Conservation (phyloP, 768 basidiomycete genomes). For the Auricularia sp. region DNA sequence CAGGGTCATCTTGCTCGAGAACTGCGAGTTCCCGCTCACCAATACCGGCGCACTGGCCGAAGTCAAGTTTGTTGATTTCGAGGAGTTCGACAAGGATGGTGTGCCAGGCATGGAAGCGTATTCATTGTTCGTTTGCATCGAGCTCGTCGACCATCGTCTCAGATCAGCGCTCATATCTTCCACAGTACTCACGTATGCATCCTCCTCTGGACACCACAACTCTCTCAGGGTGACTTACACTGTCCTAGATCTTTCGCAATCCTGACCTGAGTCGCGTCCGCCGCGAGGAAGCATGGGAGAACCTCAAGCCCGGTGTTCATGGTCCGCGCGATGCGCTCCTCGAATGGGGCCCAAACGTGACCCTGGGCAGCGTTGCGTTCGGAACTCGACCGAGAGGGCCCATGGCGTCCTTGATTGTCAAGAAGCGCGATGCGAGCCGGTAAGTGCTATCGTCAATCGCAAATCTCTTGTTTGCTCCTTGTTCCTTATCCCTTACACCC, state of each 20-base stretch:
- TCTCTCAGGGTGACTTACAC: neutral
- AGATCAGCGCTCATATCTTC: neutral
- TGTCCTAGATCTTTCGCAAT: neutral
- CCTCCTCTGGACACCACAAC: neutral
- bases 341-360: neutral
- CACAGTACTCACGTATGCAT: neutral
- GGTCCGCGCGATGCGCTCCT: neutral
- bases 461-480: neutral
- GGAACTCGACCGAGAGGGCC: conserved; percentile 42
- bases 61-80: neutral
- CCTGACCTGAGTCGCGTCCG: neutral
- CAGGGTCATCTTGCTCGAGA: neutral
- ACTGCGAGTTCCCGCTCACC: neutral
- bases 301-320: neutral
- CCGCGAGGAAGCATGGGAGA: neutral
- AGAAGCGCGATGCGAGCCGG: conserved; percentile 53
- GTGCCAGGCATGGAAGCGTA: neutral
- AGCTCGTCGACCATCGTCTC: neutral
- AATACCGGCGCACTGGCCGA: neutral
- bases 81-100: neutral
- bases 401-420: conserved; percentile 49
- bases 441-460: conserved; percentile 27
- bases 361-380: conserved; percentile 2
- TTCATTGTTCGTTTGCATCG: neutral
- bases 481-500: neutral